Percentiles rank a stretch among this genome's conserved stretches.
phyloP scores from a whole-genome alignment of 1,139 yeast species.

The Magnusiomyces paraingens region DNA sequence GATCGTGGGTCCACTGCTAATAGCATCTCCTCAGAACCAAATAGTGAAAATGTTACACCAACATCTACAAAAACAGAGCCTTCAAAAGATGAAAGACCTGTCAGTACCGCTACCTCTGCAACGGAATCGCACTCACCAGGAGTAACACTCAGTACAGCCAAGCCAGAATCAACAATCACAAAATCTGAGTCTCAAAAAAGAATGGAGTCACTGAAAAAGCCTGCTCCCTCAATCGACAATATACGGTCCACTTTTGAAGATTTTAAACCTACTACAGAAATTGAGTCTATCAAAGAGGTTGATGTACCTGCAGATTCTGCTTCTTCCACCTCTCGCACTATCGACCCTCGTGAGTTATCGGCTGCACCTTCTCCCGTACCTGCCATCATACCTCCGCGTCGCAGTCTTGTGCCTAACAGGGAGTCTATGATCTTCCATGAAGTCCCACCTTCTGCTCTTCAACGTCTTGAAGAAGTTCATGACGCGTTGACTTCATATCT shows the following conservation, averaged over 20 bases:
- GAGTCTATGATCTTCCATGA: constrained; percentile 29
- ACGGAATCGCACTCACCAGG: not conserved
- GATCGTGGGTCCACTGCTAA: constrained; percentile 20
- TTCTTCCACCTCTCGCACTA: not conserved
- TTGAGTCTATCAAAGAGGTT: not conserved
- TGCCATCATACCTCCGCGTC: constrained; percentile 1
- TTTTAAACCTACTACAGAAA: not conserved
- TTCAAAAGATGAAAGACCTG: not conserved
- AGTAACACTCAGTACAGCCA: not conserved
- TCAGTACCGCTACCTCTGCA: not conserved
- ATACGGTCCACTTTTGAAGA: constrained; percentile 4
- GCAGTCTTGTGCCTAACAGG: constrained; percentile 16
- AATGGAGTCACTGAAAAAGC: not conserved
- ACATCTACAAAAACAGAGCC: not conserved
- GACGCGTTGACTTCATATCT: constrained; percentile 63
- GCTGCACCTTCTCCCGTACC: not conserved
- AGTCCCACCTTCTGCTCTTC: constrained; percentile 62
- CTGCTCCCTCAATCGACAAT: constrained; percentile 6
- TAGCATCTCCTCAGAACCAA: not conserved
- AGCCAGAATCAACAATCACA: not conserved
- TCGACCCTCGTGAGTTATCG: not conserved
- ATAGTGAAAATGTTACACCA: not conserved
- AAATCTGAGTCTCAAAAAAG: not conserved
- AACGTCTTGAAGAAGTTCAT: constrained; percentile 68
- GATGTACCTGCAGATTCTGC: not conserved